Percentiles rank a stretch among this genome's conserved stretches.
Conservation (phyloP, 1,139 yeast genomes). For the Geotrichum carabidarum region DNA sequence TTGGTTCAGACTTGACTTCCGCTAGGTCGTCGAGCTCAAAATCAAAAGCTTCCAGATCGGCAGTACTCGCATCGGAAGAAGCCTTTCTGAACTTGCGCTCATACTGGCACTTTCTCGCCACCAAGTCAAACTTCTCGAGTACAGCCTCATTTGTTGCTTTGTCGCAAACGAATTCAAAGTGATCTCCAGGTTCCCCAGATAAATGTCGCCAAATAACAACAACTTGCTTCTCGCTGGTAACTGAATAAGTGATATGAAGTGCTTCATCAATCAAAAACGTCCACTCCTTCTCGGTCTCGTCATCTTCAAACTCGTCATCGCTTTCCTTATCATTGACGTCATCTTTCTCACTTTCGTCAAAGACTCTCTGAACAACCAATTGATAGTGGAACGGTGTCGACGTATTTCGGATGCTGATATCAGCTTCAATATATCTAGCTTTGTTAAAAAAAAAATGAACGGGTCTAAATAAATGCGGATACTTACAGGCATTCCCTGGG, state of each 20-base stretch:
- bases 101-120: conserved; percentile 64
- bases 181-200: conserved; percentile 83
- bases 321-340: conserved; percentile 55
- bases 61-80: conserved; percentile 32
- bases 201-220: conserved; percentile 77
- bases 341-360: conserved; percentile 59
- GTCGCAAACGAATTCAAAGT: conserved; percentile 74
- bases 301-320: conserved; percentile 41
- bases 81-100: conserved; percentile 62
- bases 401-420: conserved; percentile 64
- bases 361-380: conserved; percentile 63
- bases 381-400: conserved; percentile 64
- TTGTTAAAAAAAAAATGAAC: background rate
- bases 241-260: conserved; percentile 47
- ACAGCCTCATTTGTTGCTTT: conserved; percentile 52
- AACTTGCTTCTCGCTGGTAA: conserved; percentile 42
- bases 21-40: conserved; percentile 33
- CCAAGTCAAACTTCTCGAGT: conserved; percentile 59
- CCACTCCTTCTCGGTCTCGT: conserved; percentile 52
- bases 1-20: background rate
- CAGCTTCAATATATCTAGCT: conserved; percentile 47
- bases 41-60: conserved; percentile 55
- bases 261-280: conserved; percentile 63
- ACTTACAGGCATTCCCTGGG: conserved; percentile 45
- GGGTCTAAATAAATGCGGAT: background rate